Evolutionary conservation across 768 basidiomycete species (phyloP), one percentile per base, ranked within the genome.

Genomic region (Hypholoma fasciculare): DNA sequence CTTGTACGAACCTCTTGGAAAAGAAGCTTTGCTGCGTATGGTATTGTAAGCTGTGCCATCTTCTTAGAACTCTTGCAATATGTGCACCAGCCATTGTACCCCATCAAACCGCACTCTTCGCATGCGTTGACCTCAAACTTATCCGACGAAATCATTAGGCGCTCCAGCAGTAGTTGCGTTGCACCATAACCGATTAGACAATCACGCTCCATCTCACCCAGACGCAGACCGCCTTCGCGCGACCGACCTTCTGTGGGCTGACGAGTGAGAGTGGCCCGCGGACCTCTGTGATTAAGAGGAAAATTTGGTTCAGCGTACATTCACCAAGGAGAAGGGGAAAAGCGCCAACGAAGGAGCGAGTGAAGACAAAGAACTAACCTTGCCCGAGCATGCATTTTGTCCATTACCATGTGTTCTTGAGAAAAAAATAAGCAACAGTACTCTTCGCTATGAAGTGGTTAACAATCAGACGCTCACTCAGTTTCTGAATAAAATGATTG

Each of bases 381-480:
- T 51, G 97, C 95, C 57, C 97, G 89, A 63, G 97, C 97, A 66
- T 99, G 97, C 97, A 99, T 99, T 81, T 99, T 99, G 81, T 99
- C 97, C 89, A 98, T 91, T 51, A 98, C 96, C 96, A 98, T 98
- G 77, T 96, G 96, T 78, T 96, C 88, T 91, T 63, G 40, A 58
- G 38, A 58, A 38, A 34, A n/a, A 57, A 52, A 44, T 20, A 59
- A 50, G 19, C 48, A 48, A 49, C 43, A 47, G 48, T 36, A 49
- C 46, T 19, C 42, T 19, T 34, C 44, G 49, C 20, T 36, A 39
- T 55, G 19, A 7, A 42, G 20, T 34, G n/a, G 36, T 44, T 39
- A 11, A 57, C 20, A 37, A 17, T 57, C 27, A 20, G 20, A 27
- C 13, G 72, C 92, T 79, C 72, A 97, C 96, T 98, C 56, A 98